Evolutionary conservation across 306 rosid genomes (phyloP).

Genomic region (Arachis stenosperma): DNA sequence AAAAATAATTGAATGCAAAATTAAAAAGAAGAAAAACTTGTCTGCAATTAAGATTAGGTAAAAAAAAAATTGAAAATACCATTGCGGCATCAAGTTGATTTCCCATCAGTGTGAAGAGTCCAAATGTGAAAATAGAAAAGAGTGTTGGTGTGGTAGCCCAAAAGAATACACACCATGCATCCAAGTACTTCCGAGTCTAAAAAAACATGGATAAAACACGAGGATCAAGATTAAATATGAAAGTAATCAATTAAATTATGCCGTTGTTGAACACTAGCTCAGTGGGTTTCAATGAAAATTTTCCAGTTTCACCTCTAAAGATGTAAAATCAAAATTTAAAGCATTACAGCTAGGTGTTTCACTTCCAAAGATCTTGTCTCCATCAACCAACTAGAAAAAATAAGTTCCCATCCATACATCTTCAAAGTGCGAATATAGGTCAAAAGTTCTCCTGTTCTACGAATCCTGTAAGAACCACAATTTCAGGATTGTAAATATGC

Average conservation of each 20-base stretch:
- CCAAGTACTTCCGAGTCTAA: slow-evolving; percentile 94
- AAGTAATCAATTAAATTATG: slow-evolving; percentile 21
- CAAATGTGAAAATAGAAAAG: slow-evolving; percentile 91
- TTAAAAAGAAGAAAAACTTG: slow-evolving; percentile 28
- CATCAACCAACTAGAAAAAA: slow-evolving; percentile 93
- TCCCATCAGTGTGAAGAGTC: slow-evolving; percentile 85
- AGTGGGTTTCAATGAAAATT: slow-evolving; percentile 11
- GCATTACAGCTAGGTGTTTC: slow-evolving; percentile 78
- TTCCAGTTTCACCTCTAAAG: slow-evolving; percentile 15
- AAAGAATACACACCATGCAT: slow-evolving; percentile 99
- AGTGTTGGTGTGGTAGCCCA: slow-evolving; percentile 98
- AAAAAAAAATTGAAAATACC: slow-evolving; percentile 56
- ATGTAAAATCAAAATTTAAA: slow-evolving; percentile 26
- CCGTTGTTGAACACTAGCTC: slow-evolving; percentile 25
- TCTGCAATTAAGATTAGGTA: slow-evolving; percentile 12
- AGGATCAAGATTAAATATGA: slow-evolving; percentile 23
- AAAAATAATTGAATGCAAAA: slow-evolving; percentile 25
- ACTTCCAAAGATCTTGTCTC: slow-evolving; percentile 87
- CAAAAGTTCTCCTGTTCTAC: slow-evolving; percentile 88
- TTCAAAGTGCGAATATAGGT: slow-evolving; percentile 86
- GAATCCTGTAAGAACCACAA: slow-evolving; percentile 60
- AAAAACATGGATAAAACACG: slow-evolving; percentile 39
- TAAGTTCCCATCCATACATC: slow-evolving; percentile 95
- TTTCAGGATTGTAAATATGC: slow-evolving; percentile 7
- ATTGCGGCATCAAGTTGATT: slow-evolving; percentile 93